Evolutionary conservation across 495 filamentous ascomycete species (phyloP), one percentile per base, ranked within the genome.

Genomic region (Cercophora samala): DNA sequence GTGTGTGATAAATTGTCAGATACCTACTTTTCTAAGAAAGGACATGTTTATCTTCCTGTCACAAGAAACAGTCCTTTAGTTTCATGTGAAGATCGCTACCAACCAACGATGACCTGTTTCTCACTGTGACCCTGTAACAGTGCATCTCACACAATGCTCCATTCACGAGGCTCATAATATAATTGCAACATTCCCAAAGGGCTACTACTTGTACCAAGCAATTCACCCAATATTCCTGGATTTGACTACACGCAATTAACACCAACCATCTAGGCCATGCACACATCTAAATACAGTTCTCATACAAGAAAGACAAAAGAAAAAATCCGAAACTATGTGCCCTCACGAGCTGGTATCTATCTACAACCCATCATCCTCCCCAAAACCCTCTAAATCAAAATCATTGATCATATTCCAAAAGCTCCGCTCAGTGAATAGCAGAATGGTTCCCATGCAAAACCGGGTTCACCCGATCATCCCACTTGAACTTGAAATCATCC

Each of bases 381-480:
- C 53, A 56, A 19, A 56, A 23, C n/a, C n/a, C n/a, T n/a, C n/a
- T n/a, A n/a, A n/a, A n/a, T n/a, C n/a, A n/a, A n/a, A n/a, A n/a
- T n/a, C n/a, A n/a, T n/a, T n/a, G n/a, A n/a, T n/a, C n/a, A n/a
- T n/a, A 0, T 23, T 15, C n/a, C 15, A 4, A 54, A 54, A 54
- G 22, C n/a, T 21, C 6, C 53, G 19, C 53, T 23, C 6, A 56
- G 53, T 56, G 53, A 56, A 56, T 56, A 58, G 86, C 86, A 60
- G 81, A 84, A 65, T 72, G 52, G 66, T 85, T 81, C 26, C 83
- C 85, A 77, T 85, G 79, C 13, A 85, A 76, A n/a, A 90, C 85
- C 21, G 87, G 88, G 78, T 90, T 91, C 66, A 90, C 81, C 22
- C 72, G 66, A 37, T 80, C 79, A 63, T 81, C 77, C 70, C 80